Percentiles rank a stretch among this genome's conserved stretches.
phyloP scores from a whole-genome alignment of 2,329 filamentous ascomycete species.

The Paecilomyces niveus region DNA sequence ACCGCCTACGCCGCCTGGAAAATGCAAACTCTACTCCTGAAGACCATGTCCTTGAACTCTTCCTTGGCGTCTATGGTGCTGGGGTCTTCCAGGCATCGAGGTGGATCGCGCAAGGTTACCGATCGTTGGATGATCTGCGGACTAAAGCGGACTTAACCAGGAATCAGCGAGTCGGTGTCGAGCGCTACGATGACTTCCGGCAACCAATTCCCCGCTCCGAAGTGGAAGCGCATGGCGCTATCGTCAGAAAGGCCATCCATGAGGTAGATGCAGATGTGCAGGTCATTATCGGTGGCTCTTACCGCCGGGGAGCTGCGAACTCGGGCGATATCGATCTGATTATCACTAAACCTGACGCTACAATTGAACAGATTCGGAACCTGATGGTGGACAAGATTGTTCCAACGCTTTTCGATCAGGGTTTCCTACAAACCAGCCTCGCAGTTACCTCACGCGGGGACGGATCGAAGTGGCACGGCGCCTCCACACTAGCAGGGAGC shows the following conservation, averaged over 20 bases:
- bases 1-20: constrained; percentile 64
- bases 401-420: constrained; percentile 48
- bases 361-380: constrained; percentile 50
- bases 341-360: constrained; percentile 61
- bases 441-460: constrained; percentile 51
- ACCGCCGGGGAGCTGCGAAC: constrained; percentile 66
- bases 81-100: constrained; percentile 62
- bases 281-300: constrained; percentile 74
- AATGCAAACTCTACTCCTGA: constrained; percentile 59
- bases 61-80: constrained; percentile 73
- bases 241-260: constrained; percentile 55
- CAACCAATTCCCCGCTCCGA: constrained; percentile 70
- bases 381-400: constrained; percentile 60
- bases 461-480: constrained; percentile 84
- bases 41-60: constrained; percentile 59
- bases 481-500: constrained; percentile 59
- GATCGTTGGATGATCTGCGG: constrained; percentile 64
- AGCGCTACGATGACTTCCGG: constrained; percentile 73
- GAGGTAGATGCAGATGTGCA: constrained; percentile 58
- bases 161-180: constrained; percentile 69
- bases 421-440: constrained; percentile 65
- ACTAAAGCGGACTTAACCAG: constrained; percentile 55
- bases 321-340: constrained; percentile 83
- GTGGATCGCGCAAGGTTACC: constrained; percentile 71
- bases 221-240: constrained; percentile 60